These are phyloP conservation scores for Penicillium ucsense DNA, from an alignment of 495 filamentous ascomycete species.

Conservation along the genomic window DNA sequence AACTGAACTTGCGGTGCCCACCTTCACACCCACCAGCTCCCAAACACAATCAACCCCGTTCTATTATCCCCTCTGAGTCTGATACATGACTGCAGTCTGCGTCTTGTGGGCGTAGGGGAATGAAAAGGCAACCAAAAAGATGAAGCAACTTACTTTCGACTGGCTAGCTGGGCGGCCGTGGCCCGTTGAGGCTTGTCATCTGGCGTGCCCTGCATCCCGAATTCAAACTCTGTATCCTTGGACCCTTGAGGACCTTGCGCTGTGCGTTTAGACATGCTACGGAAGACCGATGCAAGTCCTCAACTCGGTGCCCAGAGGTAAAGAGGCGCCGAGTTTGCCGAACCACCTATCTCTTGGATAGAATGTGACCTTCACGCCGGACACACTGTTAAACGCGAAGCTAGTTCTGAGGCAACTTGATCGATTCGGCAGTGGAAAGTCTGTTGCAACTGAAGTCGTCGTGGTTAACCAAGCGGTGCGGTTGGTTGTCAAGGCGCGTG, in stretches of 20 bases:
- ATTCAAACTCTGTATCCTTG: constrained; percentile 20
- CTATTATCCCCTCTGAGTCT: background rate
- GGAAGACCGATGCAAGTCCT: background rate
- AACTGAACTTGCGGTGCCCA: no score
- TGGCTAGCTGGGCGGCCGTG: constrained; percentile 43
- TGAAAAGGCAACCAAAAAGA: background rate
- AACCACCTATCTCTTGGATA: constrained; percentile 2
- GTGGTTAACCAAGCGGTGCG: no score
- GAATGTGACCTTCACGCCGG: background rate
- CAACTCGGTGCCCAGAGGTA: constrained; percentile 1
- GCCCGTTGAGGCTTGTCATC: constrained; percentile 40
- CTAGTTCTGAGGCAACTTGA: background rate
- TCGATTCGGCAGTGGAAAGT: no score
- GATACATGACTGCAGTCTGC: background rate
- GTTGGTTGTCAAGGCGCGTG: no score
- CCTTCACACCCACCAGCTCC: no score
- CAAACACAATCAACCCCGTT: no score
- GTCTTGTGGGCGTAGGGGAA: background rate
- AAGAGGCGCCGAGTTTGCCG: background rate
- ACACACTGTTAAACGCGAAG: background rate
- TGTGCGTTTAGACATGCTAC: constrained; percentile 30
- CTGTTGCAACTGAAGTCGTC: no score
- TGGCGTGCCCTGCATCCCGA: constrained; percentile 34
- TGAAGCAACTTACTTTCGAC: constrained; percentile 37
- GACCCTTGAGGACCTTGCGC: constrained; percentile 28